Conservation (phyloP, 1,284 basidiomycete species). For the Ceratobasidium theobromae region DNA sequence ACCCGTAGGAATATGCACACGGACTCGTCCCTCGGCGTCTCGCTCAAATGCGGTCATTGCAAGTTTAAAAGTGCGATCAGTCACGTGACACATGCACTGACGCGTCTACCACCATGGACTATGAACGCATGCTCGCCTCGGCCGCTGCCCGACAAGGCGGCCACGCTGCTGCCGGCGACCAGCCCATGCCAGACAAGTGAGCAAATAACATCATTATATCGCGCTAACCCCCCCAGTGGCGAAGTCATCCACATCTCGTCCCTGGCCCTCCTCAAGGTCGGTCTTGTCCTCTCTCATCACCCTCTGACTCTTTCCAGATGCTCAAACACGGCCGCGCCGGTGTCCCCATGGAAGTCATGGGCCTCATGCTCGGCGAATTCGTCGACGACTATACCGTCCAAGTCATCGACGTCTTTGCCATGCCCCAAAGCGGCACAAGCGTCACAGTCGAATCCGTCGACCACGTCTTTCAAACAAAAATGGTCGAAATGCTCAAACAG, state of each 20-base stretch:
- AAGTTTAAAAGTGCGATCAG: too few species aligned
- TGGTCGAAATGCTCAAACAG: slow-evolving; percentile 99
- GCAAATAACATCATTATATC: neutral
- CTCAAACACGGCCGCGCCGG: slow-evolving; percentile 98
- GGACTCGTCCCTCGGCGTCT: slow-evolving; percentile 12
- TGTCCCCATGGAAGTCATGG: slow-evolving; percentile 99
- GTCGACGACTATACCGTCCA: slow-evolving; percentile 97
- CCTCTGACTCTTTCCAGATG: slow-evolving; percentile 63
- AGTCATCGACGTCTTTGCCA: slow-evolving; percentile 98
- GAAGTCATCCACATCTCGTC: slow-evolving; percentile 97
- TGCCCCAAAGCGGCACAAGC: slow-evolving; percentile 98
- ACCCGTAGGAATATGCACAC: slow-evolving; percentile 45
- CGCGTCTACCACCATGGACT: slow-evolving; percentile 34
- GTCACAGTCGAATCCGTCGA: slow-evolving; percentile 99
- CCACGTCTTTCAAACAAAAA: slow-evolving; percentile 97
- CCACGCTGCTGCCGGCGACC: slow-evolving; percentile 48
- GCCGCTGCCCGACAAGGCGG: slow-evolving; percentile 31
- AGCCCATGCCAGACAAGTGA: slow-evolving; percentile 71
- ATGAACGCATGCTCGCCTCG: slow-evolving; percentile 32
- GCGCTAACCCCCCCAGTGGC: slow-evolving; percentile 59
- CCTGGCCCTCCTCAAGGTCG: slow-evolving; percentile 86
- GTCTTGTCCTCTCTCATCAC: slow-evolving; percentile 34
- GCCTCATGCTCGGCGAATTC: slow-evolving; percentile 97
- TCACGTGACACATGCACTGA: too few species aligned
- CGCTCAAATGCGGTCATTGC: slow-evolving; percentile 18